phyloP scores from a whole-genome alignment of 2,329 filamentous ascomycete genomes.

The Ascochyta koolunga region DNA sequence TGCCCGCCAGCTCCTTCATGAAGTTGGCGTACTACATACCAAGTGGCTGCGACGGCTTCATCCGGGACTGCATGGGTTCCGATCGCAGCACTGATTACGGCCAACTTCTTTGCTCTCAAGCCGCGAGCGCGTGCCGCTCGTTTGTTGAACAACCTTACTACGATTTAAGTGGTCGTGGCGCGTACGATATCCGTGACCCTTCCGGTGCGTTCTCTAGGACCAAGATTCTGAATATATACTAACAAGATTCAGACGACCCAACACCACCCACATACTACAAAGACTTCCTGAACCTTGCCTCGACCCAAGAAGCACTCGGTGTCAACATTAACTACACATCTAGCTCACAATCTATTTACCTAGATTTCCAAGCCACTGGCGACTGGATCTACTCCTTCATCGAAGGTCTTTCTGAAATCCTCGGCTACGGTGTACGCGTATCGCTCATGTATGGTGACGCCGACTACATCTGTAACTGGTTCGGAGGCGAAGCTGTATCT shows the following conservation, averaged over 20 bases:
- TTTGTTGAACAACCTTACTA: constrained; percentile 55
- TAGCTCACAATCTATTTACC: constrained; percentile 48
- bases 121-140: constrained; percentile 51
- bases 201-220: constrained; percentile 27
- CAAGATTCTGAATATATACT: neutral
- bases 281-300: constrained; percentile 59
- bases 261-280: constrained; percentile 59
- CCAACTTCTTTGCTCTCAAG: constrained; percentile 44
- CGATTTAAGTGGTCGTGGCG: constrained; percentile 51
- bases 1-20: constrained; percentile 35
- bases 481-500: constrained; percentile 76
- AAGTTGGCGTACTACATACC: constrained; percentile 54
- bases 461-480: constrained; percentile 66
- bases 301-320: constrained; percentile 56
- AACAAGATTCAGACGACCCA: constrained; percentile 50
- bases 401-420: constrained; percentile 56
- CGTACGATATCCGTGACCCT: constrained; percentile 61
- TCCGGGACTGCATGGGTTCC: constrained; percentile 52
- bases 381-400: constrained; percentile 55
- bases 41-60: constrained; percentile 59
- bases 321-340: constrained; percentile 64
- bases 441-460: constrained; percentile 63
- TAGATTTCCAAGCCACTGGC: constrained; percentile 54
- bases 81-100: constrained; percentile 33
- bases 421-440: constrained; percentile 63